Base-by-base conservation (phyloP, 768 basidiomycete species). In the Tylopilus subfusipes region DNA sequence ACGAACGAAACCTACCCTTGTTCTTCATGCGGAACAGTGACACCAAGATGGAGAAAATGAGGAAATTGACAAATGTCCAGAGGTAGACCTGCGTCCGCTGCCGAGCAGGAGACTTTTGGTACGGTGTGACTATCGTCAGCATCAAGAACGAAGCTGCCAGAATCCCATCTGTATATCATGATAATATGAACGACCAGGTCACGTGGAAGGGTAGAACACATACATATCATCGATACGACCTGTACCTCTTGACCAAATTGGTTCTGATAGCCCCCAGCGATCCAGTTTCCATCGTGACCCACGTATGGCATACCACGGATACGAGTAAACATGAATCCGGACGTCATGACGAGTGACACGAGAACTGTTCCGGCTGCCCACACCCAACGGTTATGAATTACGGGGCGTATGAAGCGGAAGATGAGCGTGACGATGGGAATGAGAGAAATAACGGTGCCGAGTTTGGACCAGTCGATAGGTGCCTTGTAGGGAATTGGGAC, bases 241-340 rank as follows among this genome's bases (percentile, higher is more conserved):
- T 93, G 88, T 18, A 88, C 89, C 75, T 99, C 97, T 69, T 95
- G 88, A 8, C 95, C 96, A 66, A 81, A 90, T 71, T 97, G 94
- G 62, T 85, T 93, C 68, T 87, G 86, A 73, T 85, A 98, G 5
- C 96, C 96, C 11, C 74, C 78, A 10, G 93, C 90, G 63, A 99
- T 87, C 88, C 93, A 94, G 46, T 80, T 75, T 22, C 86, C 84
- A 52, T 82, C 78, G 0, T 75, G 74, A 27, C 82, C 83, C 22
- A 74, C 75, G 66, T 82, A 93, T 3, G 93, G 94, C 44, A 79
- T 79, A 30, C 79, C 79, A 57, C 96, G 86, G 62, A 99, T 99
- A 59, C 87, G 88, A 54, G 89, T 90, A 74, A 96, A 99, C 97
- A 99, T 99, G 76, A 84, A 89, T 9, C 97, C 97, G 10, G 88